A percentile compares a stretch with the other conserved stretches of the same genome.
phyloP scores from a whole-genome alignment of 306 rosid genomes.

The Carpinus viminea region DNA sequence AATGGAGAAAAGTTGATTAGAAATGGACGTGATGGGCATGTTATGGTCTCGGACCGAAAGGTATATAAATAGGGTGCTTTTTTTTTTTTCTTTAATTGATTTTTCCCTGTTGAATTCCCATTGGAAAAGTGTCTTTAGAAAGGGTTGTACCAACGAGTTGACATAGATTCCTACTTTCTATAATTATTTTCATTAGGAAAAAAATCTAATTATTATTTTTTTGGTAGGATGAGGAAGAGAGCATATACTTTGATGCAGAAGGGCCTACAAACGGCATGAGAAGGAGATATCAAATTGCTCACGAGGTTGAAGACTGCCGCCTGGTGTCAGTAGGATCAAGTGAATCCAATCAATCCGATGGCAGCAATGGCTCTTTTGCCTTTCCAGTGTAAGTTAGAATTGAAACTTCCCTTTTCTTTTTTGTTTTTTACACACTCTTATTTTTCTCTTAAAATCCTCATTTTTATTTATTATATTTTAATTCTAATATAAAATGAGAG shows the following conservation, averaged over 20 bases:
- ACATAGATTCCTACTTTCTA: background rate
- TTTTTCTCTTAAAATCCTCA: too few relatives aligned
- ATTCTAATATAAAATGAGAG: too few relatives aligned
- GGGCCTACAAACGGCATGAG: constrained; percentile 14
- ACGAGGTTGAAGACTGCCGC: constrained; percentile 24
- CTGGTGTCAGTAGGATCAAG: constrained; percentile 40
- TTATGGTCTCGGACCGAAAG: constrained; percentile 28
- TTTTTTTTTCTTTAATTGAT: background rate
- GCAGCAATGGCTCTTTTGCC: constrained; percentile 63
- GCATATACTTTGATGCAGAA: constrained; percentile 14
- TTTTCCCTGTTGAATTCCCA: background rate
- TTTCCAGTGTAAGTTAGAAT: constrained; percentile 74
- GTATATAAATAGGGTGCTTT: constrained; percentile 16
- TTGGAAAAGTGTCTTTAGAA: background rate
- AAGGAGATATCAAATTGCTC: constrained; percentile 15
- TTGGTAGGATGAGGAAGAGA: constrained; percentile 35
- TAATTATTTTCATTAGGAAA: background rate
- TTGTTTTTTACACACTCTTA: background rate
- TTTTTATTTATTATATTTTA: too few relatives aligned
- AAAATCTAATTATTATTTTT: background rate
- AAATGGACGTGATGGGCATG: constrained; percentile 25
- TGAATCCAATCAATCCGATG: constrained; percentile 51
- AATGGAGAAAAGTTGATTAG: constrained; percentile 36
- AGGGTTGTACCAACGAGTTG: background rate
- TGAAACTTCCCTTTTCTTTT: background rate